phyloP scores from a whole-genome alignment of 768 basidiomycete genomes.

The Boletus speciosus region DNA sequence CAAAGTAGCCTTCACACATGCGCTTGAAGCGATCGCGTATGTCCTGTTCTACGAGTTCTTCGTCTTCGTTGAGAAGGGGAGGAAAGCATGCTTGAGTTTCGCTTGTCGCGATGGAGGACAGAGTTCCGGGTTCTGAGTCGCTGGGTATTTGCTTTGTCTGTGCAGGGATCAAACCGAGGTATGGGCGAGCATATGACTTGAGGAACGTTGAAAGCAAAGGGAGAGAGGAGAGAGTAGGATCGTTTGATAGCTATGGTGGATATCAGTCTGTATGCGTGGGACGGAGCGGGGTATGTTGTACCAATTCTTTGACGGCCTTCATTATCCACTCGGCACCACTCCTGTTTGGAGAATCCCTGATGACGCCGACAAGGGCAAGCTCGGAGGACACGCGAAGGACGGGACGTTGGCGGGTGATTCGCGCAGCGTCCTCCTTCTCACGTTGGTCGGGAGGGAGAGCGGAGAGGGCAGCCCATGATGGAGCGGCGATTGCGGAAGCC shows the following conservation, averaged over 20 bases:
- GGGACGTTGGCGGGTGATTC: conserved; percentile 80
- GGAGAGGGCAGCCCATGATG: conserved; percentile 55
- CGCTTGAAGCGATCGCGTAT: conserved; percentile 85
- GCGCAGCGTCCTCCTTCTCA: conserved; percentile 85
- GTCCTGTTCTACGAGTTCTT: conserved; percentile 82
- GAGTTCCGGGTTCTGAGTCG: conserved; percentile 52
- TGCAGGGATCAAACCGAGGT: conserved; percentile 70
- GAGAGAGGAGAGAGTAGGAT: conserved; percentile 80
- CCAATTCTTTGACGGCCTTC: conserved; percentile 81
- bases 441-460: conserved; percentile 68
- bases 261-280: conserved; percentile 11
- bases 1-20: conserved; percentile 93
- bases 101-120: conserved; percentile 40
- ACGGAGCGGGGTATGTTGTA: conserved; percentile 36
- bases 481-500: conserved; percentile 52
- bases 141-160: conserved; percentile 56
- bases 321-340: conserved; percentile 90
- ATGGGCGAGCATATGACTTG: conserved; percentile 87
- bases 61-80: conserved; percentile 45
- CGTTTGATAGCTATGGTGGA: conserved; percentile 70
- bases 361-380: conserved; percentile 82
- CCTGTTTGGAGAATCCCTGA: conserved; percentile 63
- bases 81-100: conserved; percentile 40
- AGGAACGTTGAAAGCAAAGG: conserved; percentile 90
- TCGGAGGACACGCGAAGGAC: conserved; percentile 86